A percentile compares a stretch with the other conserved stretches of the same genome.
Conservation (phyloP, 2,329 filamentous ascomycete genomes). For the Aspergillaceae sp. region DNA sequence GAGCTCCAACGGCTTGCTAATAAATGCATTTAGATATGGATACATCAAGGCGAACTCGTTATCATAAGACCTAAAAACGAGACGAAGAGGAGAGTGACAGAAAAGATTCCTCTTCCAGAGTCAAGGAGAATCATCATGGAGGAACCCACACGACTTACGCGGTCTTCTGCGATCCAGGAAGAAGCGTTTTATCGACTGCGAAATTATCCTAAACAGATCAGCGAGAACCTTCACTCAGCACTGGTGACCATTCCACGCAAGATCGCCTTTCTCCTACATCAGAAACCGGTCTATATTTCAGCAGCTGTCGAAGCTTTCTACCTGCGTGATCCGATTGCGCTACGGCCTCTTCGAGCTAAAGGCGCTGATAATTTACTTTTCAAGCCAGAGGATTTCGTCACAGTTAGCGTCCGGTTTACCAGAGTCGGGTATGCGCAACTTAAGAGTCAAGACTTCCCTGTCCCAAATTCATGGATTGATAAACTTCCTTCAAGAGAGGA, state of each 20-base stretch:
- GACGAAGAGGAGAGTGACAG: slow-evolving; percentile 25
- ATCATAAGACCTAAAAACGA: slow-evolving; percentile 57
- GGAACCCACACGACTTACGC: slow-evolving; percentile 52
- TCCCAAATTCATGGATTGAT: slow-evolving; percentile 50
- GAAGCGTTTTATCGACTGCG: slow-evolving; percentile 85
- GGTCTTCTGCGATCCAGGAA: slow-evolving; percentile 66
- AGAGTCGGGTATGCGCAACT: slow-evolving; percentile 86
- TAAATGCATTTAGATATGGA: slow-evolving; percentile 56
- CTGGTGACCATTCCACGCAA: slow-evolving; percentile 69
- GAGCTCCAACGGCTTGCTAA: background rate
- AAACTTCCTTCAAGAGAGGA: slow-evolving; percentile 32
- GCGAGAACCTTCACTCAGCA: slow-evolving; percentile 66
- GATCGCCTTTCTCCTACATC: slow-evolving; percentile 69
- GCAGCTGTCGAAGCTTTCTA: slow-evolving; percentile 89
- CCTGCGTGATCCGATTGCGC: slow-evolving; percentile 67
- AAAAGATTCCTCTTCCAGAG: slow-evolving; percentile 53
- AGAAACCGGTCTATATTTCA: slow-evolving; percentile 65
- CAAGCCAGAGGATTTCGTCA: slow-evolving; percentile 68
- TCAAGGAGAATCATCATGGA: slow-evolving; percentile 55
- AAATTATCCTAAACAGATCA: slow-evolving; percentile 72
- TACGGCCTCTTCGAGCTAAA: slow-evolving; percentile 58
- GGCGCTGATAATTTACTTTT: slow-evolving; percentile 53
- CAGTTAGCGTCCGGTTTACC: slow-evolving; percentile 71
- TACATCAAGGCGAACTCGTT: slow-evolving; percentile 65
- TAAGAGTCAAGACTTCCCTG: slow-evolving; percentile 69